These are phyloP conservation scores for Suillus cothurnatus DNA, from an alignment of 768 basidiomycete species.

Conservation along the genomic window DNA sequence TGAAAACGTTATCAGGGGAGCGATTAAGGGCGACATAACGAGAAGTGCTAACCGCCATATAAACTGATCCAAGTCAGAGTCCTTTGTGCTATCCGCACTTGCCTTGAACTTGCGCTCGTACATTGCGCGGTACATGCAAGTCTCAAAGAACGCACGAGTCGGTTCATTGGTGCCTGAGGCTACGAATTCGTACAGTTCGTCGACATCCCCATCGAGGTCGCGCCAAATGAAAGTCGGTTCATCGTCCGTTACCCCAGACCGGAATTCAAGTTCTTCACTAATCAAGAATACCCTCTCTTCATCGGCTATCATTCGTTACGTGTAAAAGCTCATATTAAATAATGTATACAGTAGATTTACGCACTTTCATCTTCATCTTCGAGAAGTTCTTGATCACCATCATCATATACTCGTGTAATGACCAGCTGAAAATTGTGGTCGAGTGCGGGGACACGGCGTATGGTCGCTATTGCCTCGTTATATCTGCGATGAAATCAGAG, in stretches of 20 bases:
- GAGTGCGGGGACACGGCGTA: constrained; percentile 77
- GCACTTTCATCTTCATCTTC: constrained; percentile 92
- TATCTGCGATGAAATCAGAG: constrained; percentile 54
- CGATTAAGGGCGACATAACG: not conserved
- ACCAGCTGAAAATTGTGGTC: constrained; percentile 90
- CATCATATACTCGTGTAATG: constrained; percentile 95
- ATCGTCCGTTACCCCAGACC: constrained; percentile 68
- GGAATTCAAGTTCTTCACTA: constrained; percentile 87
- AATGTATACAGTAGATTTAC: constrained; percentile 25
- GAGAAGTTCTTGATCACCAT: constrained; percentile 92
- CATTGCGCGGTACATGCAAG: constrained; percentile 94
- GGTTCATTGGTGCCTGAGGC: constrained; percentile 73
- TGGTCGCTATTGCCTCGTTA: constrained; percentile 93
- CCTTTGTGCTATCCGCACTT: constrained; percentile 67
- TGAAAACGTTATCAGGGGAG: constrained; percentile 12
- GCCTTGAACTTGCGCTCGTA: constrained; percentile 88
- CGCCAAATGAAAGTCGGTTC: constrained; percentile 90
- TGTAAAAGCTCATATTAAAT: not conserved
- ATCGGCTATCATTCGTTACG: constrained; percentile 59
- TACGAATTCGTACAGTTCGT: constrained; percentile 94
- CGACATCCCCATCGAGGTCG: constrained; percentile 87
- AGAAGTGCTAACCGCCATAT: constrained; percentile 69
- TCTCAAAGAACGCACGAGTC: constrained; percentile 88
- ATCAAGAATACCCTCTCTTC: constrained; percentile 94
- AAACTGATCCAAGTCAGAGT: constrained; percentile 76